Evolutionary conservation across 805 yeast species (phyloP).

Genomic region (Cyberlindnera maclurae): DNA sequence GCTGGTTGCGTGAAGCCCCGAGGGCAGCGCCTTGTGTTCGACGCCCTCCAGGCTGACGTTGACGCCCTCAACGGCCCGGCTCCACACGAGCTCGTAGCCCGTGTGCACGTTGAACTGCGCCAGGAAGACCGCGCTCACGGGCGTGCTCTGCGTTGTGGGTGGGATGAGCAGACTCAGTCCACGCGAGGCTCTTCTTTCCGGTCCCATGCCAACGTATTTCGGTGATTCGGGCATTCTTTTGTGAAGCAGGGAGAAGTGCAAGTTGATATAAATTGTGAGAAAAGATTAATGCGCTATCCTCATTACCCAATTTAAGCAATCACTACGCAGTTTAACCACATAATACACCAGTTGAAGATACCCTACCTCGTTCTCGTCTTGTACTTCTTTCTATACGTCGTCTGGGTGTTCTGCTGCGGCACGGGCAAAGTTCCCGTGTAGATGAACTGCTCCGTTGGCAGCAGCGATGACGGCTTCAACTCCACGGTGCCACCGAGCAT

Average conservation of each 20-base stretch:
- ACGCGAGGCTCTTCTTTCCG: not conserved
- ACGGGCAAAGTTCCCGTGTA: conserved; percentile 80
- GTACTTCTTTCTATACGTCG: conserved; percentile 15
- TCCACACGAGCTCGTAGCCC: conserved; percentile 45
- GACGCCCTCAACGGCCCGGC: conserved; percentile 22
- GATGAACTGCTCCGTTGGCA: conserved; percentile 69
- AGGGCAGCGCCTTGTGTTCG: conserved; percentile 62
- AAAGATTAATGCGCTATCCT: too few species aligned
- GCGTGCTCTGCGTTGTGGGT: conserved; percentile 14
- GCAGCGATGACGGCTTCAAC: conserved; percentile 27
- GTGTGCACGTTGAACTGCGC: conserved; percentile 45
- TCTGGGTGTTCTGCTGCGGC: conserved; percentile 23
- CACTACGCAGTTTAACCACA: too few species aligned
- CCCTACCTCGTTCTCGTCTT: conserved; percentile 15
- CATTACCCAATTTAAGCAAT: too few species aligned
- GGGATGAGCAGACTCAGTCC: conserved; percentile 3
- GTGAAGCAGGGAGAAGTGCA: too few species aligned
- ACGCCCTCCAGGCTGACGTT: conserved; percentile 33
- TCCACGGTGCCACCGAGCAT: conserved; percentile 28
- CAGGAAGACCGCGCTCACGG: conserved; percentile 37
- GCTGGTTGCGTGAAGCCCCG: conserved; percentile 52
- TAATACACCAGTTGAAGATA: too few species aligned
- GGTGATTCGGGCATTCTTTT: not conserved
- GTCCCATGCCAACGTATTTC: not conserved
- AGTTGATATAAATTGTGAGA: too few species aligned